Conservation (phyloP, 139 green algal species). For the Mesotaenium endlicherianum region DNA sequence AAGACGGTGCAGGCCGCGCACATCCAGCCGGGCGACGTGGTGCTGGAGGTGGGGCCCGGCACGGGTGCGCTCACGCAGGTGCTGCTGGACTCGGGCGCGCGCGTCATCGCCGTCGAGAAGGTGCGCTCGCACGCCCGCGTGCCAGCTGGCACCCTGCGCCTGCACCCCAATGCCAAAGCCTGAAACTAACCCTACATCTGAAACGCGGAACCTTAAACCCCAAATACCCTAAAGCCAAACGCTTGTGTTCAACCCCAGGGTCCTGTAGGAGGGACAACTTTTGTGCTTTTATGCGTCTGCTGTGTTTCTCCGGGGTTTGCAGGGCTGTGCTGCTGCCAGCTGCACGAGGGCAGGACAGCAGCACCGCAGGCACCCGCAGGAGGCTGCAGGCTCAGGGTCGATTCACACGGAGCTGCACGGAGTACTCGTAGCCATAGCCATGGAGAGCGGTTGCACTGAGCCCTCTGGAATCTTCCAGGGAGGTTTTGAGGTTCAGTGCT, state of each 20-base stretch:
- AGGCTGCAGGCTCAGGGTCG: too few relatives aligned
- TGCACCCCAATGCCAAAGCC: too few relatives aligned
- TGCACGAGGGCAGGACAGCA: too few relatives aligned
- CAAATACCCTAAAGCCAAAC: not conserved
- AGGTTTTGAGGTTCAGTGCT: too few relatives aligned
- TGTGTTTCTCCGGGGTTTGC: not conserved
- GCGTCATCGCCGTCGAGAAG: constrained; percentile 88
- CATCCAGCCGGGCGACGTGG: constrained; percentile 67
- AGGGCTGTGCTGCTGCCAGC: too few relatives aligned
- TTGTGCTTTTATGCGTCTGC: not conserved
- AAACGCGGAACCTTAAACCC: too few relatives aligned
- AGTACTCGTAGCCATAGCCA: too few relatives aligned
- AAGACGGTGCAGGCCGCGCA: constrained; percentile 65
- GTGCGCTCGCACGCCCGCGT: constrained; percentile 40
- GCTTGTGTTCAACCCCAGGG: not conserved
- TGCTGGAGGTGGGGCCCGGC: constrained; percentile 87
- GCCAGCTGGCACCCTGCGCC: not conserved
- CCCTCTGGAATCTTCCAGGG: too few relatives aligned
- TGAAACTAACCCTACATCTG: too few relatives aligned
- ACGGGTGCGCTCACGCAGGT: constrained; percentile 85
- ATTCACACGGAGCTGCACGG: too few relatives aligned
- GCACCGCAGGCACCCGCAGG: too few relatives aligned
- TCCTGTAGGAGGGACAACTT: not conserved
- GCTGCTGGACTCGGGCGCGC: constrained; percentile 69
- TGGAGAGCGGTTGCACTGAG: too few relatives aligned